phyloP scores from a whole-genome alignment of 345 rosid genomes.

The Carallia brachiata region DNA sequence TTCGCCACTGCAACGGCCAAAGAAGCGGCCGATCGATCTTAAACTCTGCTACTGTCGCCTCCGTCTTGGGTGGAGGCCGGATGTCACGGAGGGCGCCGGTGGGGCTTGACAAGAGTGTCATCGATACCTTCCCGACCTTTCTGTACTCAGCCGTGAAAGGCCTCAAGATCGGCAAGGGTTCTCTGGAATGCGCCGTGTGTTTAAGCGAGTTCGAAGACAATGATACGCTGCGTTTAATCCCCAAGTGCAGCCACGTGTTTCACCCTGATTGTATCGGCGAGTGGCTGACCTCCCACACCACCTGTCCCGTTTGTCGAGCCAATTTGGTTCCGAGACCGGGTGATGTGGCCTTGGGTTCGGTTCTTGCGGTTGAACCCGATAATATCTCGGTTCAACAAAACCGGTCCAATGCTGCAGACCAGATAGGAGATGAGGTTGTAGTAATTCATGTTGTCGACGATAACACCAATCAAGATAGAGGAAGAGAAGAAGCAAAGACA shows the following conservation, averaged over 20 bases:
- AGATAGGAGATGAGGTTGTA: slow-evolving; percentile 6
- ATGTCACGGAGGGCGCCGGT: slow-evolving; percentile 31
- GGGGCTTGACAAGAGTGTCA: slow-evolving; percentile 56
- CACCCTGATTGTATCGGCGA: slow-evolving; percentile 76
- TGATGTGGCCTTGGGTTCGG: slow-evolving; percentile 25
- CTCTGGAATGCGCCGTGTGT: slow-evolving; percentile 84
- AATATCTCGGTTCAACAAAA: slow-evolving; percentile 22
- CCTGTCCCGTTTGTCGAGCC: slow-evolving; percentile 90
- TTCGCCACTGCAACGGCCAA: slow-evolving; percentile 44
- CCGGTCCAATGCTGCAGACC: background rate
- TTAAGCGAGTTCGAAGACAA: slow-evolving; percentile 77
- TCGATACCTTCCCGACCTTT: slow-evolving; percentile 70
- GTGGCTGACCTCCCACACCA: slow-evolving; percentile 64
- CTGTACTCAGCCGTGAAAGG: slow-evolving; percentile 65
- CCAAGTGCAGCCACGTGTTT: slow-evolving; percentile 79
- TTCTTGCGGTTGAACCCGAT: slow-evolving; percentile 25
- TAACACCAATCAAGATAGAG: slow-evolving; percentile 14
- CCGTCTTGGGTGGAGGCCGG: slow-evolving; percentile 25
- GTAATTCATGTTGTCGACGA: background rate
- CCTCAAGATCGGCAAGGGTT: slow-evolving; percentile 52
- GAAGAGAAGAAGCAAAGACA: background rate
- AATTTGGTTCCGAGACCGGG: slow-evolving; percentile 59
- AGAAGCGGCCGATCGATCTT: slow-evolving; percentile 5
- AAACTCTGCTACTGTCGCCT: background rate
- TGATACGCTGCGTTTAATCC: slow-evolving; percentile 77